Conservation (phyloP, 805 yeast genomes). For the Starmerella floris region DNA sequence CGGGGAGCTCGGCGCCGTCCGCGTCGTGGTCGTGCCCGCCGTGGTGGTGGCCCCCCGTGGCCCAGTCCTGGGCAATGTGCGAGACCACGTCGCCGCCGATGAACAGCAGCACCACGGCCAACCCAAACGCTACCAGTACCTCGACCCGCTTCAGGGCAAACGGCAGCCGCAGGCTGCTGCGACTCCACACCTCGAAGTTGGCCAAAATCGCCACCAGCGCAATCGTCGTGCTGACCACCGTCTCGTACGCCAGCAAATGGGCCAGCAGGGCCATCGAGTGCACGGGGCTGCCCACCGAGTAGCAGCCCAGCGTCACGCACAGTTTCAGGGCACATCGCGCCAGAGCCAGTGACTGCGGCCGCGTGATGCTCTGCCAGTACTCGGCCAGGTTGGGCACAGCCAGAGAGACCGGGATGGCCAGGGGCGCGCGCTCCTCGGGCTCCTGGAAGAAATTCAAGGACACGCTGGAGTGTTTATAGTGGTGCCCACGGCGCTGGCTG, state of each 20-base stretch:
- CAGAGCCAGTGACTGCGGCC: conserved; percentile 45
- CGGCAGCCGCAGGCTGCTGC: conserved; percentile 69
- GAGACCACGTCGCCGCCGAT: conserved; percentile 82
- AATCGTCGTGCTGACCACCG: conserved; percentile 57
- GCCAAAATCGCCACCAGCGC: conserved; percentile 66
- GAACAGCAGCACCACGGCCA: conserved; percentile 71
- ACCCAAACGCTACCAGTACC: conserved; percentile 74
- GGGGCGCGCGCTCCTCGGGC: conserved; percentile 61
- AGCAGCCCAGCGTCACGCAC: conserved; percentile 40
- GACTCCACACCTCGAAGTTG: conserved; percentile 88
- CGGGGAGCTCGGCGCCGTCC: not conserved
- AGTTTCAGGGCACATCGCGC: conserved; percentile 49
- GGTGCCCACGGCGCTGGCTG: conserved; percentile 69
- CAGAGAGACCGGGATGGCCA: conserved; percentile 46
- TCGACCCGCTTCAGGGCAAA: conserved; percentile 90
- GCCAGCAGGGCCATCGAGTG: conserved; percentile 51
- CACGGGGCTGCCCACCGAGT: conserved; percentile 24
- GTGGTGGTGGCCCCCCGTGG: conserved; percentile 23
- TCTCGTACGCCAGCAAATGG: conserved; percentile 77
- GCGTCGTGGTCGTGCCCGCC: not conserved
- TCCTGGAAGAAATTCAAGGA: conserved; percentile 93
- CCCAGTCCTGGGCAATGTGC: conserved; percentile 70
- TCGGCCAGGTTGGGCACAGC: conserved; percentile 64
- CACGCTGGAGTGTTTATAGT: conserved; percentile 90
- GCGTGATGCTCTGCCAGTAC: conserved; percentile 44